Evolutionary conservation across 129 eudicot species (phyloP).

Genomic region (Rutidosis leptorrhynchoides): DNA sequence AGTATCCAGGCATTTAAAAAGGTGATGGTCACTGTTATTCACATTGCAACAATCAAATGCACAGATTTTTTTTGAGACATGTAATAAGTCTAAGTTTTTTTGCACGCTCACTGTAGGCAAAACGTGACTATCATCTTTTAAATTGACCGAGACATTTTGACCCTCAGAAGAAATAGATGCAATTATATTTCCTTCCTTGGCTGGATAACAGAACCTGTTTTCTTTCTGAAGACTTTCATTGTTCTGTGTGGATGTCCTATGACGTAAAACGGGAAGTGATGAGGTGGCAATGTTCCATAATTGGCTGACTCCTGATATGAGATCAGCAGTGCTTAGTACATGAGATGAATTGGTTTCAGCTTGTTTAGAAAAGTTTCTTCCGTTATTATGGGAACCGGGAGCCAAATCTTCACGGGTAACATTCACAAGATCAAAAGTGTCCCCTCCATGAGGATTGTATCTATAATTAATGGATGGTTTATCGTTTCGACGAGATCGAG

Average conservation of each 20-base stretch:
- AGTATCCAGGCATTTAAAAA: conserved; percentile 27
- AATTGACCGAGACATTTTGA: conserved; percentile 34
- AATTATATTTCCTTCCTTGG: conserved; percentile 31
- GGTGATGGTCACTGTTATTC: conserved; percentile 19
- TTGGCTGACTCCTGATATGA: conserved; percentile 60
- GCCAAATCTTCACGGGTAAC: conserved; percentile 33
- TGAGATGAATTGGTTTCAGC: conserved; percentile 36
- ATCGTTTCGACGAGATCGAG: conserved; percentile 35
- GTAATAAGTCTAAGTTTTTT: conserved; percentile 28
- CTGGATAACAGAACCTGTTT: conserved; percentile 34
- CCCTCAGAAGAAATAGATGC: conserved; percentile 35
- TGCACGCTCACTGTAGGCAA: conserved; percentile 20
- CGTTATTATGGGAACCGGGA: conserved; percentile 31
- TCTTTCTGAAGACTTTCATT: conserved; percentile 29
- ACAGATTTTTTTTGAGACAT: conserved; percentile 32
- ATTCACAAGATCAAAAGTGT: conserved; percentile 45
- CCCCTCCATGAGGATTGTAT: conserved; percentile 45
- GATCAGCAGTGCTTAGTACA: conserved; percentile 57
- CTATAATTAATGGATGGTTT: conserved; percentile 54
- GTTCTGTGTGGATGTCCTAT: conserved; percentile 36
- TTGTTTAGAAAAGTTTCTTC: conserved; percentile 32
- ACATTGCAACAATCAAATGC: conserved; percentile 28
- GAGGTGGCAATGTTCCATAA: conserved; percentile 62
- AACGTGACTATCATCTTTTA: conserved; percentile 24
- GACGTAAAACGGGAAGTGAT: conserved; percentile 48